Conservation (phyloP, 2,329 filamentous ascomycete species). For the Apiospora aurea region DNA sequence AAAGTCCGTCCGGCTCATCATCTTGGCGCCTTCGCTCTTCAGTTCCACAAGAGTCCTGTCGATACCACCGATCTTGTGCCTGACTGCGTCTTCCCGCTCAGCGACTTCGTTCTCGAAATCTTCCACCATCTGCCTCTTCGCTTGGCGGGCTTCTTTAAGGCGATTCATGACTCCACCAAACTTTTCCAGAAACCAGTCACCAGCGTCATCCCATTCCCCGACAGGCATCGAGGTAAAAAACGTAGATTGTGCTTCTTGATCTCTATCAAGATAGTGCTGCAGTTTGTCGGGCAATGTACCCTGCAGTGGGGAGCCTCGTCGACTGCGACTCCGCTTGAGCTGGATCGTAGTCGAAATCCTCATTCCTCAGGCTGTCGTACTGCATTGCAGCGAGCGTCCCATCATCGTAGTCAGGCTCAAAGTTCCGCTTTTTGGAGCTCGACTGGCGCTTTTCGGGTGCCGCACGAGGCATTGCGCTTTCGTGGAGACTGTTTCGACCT, state of each 20-base stretch:
- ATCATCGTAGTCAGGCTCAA: conserved; percentile 63
- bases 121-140: conserved; percentile 57
- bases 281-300: conserved; percentile 57
- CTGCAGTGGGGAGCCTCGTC: conserved; percentile 44
- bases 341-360: conserved; percentile 66
- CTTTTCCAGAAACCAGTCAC: conserved; percentile 65
- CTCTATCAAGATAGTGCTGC: conserved; percentile 52
- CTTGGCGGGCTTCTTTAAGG: conserved; percentile 55
- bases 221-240: conserved; percentile 63
- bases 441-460: conserved; percentile 34
- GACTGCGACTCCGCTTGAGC: conserved; percentile 50
- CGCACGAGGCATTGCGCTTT: conserved; percentile 36
- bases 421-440: conserved; percentile 38
- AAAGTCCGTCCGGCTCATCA: conserved; percentile 48
- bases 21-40: conserved; percentile 62
- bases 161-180: conserved; percentile 58
- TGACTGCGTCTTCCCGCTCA: conserved; percentile 60
- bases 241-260: conserved; percentile 50
- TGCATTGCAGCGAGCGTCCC: conserved; percentile 60
- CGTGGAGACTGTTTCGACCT: conserved; percentile 26
- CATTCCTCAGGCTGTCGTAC: conserved; percentile 56
- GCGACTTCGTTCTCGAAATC: conserved; percentile 64
- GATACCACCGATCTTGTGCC: conserved; percentile 60
- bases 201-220: conserved; percentile 64
- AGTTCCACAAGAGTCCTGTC: conserved; percentile 61